Base-by-base conservation (phyloP, 140 eudicot genomes). In the Senecio squalidus region DNA sequence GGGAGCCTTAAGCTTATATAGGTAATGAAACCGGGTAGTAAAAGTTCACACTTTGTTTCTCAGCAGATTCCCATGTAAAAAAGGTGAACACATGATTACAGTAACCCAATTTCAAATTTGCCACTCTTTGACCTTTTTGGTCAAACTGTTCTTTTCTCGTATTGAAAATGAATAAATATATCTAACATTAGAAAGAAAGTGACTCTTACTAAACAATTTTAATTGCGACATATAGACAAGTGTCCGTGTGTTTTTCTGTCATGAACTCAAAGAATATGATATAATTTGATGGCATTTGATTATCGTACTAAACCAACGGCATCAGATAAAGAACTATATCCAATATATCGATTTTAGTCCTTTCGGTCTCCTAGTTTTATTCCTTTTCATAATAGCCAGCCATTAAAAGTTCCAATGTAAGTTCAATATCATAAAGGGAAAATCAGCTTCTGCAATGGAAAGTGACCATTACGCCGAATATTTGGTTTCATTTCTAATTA, bases 1-100 rank as follows among this genome's bases (percentile, higher is more conserved):
- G 2, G 46, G n/a, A 69, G 50, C 59, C 60, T 69, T 62, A 20
- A 39, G 73, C 70, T 70, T 74, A 67, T 21, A 82, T 78, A 82
- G 23, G 70, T 23, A 25, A 31, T 20, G 55, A 11, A 47, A 52
- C n/a, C n/a, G n/a, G n/a, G 34, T 58, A 46, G 44, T 39, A 14
- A 22, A 29, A 22, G 4, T 50, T 17, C 25, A 68, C 30, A 59
- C 54, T 41, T 62, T 50, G 45, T 45, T 58, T 49, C 61, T 60
- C 62, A 34, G 48, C 17, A 55, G 47, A 58, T 23, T 41, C 38
- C 41, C 59, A 58, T 0, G 16, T 58, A 59, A 48, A 57, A n/a
- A 67, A 66, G 54, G 24, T 53, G 16, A 53, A 33, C 46, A 4
- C 15, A 71, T 71, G 15, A 71, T 47, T 55, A 46, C 14, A 16